Evolutionary conservation across 768 basidiomycete species (phyloP).

Genomic region (Candolleomyces aberdarensis): DNA sequence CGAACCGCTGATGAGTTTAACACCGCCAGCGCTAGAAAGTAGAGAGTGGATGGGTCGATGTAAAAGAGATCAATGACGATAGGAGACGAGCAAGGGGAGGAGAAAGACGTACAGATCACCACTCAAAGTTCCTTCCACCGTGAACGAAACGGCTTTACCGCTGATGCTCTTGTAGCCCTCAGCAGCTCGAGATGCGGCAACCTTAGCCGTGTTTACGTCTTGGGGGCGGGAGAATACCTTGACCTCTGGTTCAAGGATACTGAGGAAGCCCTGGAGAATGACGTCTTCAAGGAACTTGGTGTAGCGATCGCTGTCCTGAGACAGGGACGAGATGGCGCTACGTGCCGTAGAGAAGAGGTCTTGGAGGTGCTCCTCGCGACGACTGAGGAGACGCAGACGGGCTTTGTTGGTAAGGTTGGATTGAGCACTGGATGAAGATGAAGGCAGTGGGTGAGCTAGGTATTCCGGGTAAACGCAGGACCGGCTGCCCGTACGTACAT

Average conservation of each 20-base stretch:
- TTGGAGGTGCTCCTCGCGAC: conserved; percentile 89
- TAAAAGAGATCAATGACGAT: neutral
- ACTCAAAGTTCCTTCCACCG: conserved; percentile 58
- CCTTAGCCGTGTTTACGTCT: conserved; percentile 58
- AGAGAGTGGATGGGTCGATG: neutral
- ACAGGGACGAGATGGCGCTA: conserved; percentile 55
- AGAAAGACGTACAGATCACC: conserved; percentile 58
- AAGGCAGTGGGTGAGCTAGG: neutral
- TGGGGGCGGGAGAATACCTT: conserved; percentile 64
- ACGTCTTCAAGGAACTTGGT: conserved; percentile 78
- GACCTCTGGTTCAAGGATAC: conserved; percentile 72
- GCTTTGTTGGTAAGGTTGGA: conserved; percentile 97
- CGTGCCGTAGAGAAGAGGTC: conserved; percentile 81
- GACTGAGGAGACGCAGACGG: conserved; percentile 84
- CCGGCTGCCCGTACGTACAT: conserved; percentile 56
- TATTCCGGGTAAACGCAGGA: too few species aligned
- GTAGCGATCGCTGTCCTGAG: conserved; percentile 68
- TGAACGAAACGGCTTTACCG: conserved; percentile 58
- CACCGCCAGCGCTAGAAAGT: conserved; percentile 71
- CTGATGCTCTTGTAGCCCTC: conserved; percentile 74
- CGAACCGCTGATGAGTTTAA: conserved; percentile 69
- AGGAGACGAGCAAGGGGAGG: too few species aligned
- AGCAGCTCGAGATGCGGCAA: conserved; percentile 64
- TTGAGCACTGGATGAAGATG: conserved; percentile 60
- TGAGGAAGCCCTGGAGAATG: conserved; percentile 83